Evolutionary conservation across 2,329 filamentous ascomycete genomes (phyloP), one percentile per base, ranked within the genome.

Genomic region (Aspergillus bombycis): DNA sequence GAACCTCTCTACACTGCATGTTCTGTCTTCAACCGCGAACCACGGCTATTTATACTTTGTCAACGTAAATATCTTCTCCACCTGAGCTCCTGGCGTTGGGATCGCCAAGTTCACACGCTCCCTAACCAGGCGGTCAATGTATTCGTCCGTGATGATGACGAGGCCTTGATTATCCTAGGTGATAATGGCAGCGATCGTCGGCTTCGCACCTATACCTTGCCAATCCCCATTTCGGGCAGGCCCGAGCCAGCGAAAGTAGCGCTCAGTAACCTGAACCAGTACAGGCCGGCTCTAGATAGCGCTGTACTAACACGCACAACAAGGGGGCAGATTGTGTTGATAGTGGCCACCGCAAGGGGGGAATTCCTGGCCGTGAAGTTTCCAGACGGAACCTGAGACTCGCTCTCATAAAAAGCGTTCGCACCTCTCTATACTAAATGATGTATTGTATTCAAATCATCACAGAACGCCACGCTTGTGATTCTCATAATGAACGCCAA

Each of bases 141-240:
- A 6, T 60, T 56, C 30, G 58, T 56, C 2, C 50, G 58, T 41
- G 58, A 60, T 9, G 58, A 60, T 8, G 50, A 60, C 10, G 58
- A 46, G 28, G 16, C 50, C 6, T 19, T 60, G 2, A 14, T 60
- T 6, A 38, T 60, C 7, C 52, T 60, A 14, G 58, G 58, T 1
- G 41, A 60, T n/a, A 60, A 55, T 55, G 58, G 50, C 7, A 34
- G 41, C 36, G 58, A 60, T 28, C 58, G 58, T 5, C 58, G 32
- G 4, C 50, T 60, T 9, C 34, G 58, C 5, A 36, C 50, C 14
- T 60, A 60, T 46, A 26, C 11, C 30, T 34, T 60, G 36, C 58
- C 48, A 1, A 38, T 60, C 3, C 38, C 57, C 11, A 21, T 41
- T 2, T 12, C 26, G 4, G 50, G 26, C 16, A 36, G 10, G 12